Base-by-base conservation (phyloP, 2,329 filamentous ascomycete genomes). In the Ceratocystiopsis minuta region DNA sequence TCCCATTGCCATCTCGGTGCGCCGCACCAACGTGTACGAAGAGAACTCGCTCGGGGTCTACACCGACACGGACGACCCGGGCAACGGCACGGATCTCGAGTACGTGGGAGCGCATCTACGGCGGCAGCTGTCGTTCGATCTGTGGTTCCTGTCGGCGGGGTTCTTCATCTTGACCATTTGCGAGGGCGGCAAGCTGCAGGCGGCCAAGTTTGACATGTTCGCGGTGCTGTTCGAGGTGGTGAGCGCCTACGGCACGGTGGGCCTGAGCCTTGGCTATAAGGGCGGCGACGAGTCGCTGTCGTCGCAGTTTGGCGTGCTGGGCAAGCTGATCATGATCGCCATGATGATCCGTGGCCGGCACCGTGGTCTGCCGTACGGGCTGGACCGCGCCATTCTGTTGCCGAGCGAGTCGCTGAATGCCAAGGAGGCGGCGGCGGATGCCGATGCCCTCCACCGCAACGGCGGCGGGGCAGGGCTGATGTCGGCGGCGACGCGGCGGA, bases 111-210 rank as follows among this genome's bases (percentile, higher is more conserved):
- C 83, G 40, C 90, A 98, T 72, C 70, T 98, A 57, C 81, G 90
- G 34, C 77, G 82, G 38, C 90, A 98, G 59, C 71, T 98, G 33
- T 93, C 86, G 42, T 98, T 98, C 62, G 90, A 98, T 60, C 60
- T 98, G 59, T 98, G 90, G 90, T 98, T 86, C 53, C 80, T 98
- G 44, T 94, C 93, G 55, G 58, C 96, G 17, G 90, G 90, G 1
- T 75, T 93, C 51, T 98, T 98, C 61, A 73, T 96, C 55, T 81
- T 98, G 53, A 71, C 80, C 46, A 94, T 98, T 52, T 77, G 82
- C 28, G 92, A 98, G 61, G 88, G 86, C 4, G 44, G 53, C 9
- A 74, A 77, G 15, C 65, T 98, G 13, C 66, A 81, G 54, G 70
- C 53, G 3, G 58, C 60, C 31, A 63, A 77, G 4, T 82, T 86